These are phyloP conservation scores for Claviceps cyperi DNA, from an alignment of 2,329 filamentous ascomycete species.

Conservation along the genomic window DNA sequence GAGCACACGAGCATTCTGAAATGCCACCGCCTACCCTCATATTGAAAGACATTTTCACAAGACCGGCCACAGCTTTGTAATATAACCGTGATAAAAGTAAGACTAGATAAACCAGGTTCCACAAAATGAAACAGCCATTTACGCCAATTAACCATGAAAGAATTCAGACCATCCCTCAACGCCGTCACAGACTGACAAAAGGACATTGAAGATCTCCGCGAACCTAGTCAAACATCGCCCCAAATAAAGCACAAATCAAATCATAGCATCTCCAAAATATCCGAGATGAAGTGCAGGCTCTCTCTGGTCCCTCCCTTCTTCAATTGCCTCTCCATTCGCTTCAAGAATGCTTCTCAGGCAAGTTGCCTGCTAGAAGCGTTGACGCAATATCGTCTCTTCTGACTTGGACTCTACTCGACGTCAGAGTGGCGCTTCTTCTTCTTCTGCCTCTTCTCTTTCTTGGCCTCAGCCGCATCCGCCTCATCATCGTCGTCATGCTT, in stretches of 20 bases:
- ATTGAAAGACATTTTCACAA: too few relatives aligned
- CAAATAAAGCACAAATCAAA: slow-evolving; percentile 17
- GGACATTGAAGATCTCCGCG: slow-evolving; percentile 6
- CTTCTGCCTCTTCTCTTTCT: slow-evolving; percentile 44
- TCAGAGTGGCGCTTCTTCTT: slow-evolving; percentile 30
- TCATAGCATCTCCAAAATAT: slow-evolving; percentile 10
- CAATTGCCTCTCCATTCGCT: too few relatives aligned
- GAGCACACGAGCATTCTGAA: too few relatives aligned
- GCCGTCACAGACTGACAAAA: slow-evolving; percentile 17
- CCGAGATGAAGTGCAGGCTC: slow-evolving; percentile 7
- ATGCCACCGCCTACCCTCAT: too few relatives aligned
- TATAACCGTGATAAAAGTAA: not conserved
- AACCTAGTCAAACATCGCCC: not conserved
- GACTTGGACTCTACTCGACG: slow-evolving; percentile 5
- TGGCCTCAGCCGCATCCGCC: slow-evolving; percentile 43
- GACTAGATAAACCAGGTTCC: not conserved
- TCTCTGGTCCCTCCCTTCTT: slow-evolving; percentile 3
- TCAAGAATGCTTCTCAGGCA: too few relatives aligned
- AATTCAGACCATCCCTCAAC: slow-evolving; percentile 17
- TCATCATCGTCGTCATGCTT: slow-evolving; percentile 56
- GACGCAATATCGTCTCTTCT: not conserved
- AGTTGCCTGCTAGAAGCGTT: not conserved
- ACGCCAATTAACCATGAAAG: slow-evolving; percentile 16
- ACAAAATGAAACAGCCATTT: slow-evolving; percentile 12
- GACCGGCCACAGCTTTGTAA: too few relatives aligned